phyloP scores from a whole-genome alignment of 345 rosid species.

The Brassica rapa region DNA sequence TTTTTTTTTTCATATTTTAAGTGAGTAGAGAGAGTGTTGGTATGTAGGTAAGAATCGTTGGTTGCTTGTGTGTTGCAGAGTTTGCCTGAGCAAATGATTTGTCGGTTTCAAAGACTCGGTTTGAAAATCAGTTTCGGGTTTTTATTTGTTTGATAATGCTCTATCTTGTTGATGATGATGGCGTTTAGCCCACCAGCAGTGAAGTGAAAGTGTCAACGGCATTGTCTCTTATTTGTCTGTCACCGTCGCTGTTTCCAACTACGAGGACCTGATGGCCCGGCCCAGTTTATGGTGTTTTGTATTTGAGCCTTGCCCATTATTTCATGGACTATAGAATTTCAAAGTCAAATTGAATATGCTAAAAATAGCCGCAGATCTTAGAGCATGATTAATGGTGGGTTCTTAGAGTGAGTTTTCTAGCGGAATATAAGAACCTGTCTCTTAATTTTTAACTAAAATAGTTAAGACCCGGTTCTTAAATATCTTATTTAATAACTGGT shows the following conservation, averaged over 20 bases:
- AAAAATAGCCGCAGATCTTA: not conserved
- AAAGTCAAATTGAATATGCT: not conserved
- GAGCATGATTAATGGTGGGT: not conserved
- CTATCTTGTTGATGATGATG: not conserved
- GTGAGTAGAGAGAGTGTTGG: constrained; percentile 25
- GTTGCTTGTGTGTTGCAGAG: constrained; percentile 18
- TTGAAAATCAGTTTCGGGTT: constrained; percentile 15
- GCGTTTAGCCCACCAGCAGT: not conserved
- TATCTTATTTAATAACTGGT: too few species aligned
- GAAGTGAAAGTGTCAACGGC: not conserved
- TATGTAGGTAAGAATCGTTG: constrained; percentile 27
- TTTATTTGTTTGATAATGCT: not conserved
- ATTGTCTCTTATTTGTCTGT: not conserved
- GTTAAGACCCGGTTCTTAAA: too few species aligned
- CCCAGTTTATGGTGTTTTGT: not conserved
- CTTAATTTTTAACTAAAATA: too few species aligned
- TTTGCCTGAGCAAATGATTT: constrained; percentile 15
- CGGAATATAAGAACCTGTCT: too few species aligned
- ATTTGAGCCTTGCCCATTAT: not conserved
- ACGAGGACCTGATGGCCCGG: not conserved
- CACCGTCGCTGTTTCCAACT: not conserved
- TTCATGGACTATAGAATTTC: not conserved
- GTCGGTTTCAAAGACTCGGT: constrained; percentile 21
- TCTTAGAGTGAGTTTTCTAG: too few species aligned
- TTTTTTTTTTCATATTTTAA: not conserved